Conservation (phyloP, 495 filamentous ascomycete species). For the Penicillium cataractarum region DNA sequence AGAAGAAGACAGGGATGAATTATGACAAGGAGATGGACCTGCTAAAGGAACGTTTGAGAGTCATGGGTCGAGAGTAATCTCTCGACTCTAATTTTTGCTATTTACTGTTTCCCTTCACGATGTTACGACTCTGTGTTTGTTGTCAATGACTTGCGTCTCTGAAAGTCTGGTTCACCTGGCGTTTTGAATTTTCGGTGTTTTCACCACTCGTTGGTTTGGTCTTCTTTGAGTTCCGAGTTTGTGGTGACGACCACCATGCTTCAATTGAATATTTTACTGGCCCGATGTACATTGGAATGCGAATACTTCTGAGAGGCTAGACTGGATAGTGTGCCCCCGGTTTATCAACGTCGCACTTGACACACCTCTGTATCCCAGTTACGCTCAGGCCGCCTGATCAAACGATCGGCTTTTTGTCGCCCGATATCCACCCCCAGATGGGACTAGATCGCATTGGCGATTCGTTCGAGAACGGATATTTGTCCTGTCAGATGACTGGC, state of each 20-base stretch:
- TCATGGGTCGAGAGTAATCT: constrained; percentile 31
- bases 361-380: neutral
- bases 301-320: neutral
- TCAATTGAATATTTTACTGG: constrained; percentile 1
- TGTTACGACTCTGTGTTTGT: constrained; percentile 30
- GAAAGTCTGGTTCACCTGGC: neutral
- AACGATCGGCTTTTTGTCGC: neutral
- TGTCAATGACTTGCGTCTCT: constrained; percentile 7
- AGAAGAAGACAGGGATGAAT: constrained; percentile 22
- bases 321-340: neutral
- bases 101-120: constrained; percentile 29
- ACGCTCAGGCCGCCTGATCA: neutral
- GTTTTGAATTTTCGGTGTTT: neutral
- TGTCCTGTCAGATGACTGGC: neutral
- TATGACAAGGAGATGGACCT: constrained; percentile 39
- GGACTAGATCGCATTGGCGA: neutral
- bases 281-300: neutral
- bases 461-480: neutral
- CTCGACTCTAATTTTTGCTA: constrained; percentile 12
- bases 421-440: neutral
- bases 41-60: constrained; percentile 39
- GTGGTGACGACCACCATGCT: neutral
- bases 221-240: constrained; percentile 4
- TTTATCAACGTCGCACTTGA: neutral
- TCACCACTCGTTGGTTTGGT: neutral